Evolutionary conservation across 345 rosid genomes (phyloP).

Genomic region (Acer saccharum): DNA sequence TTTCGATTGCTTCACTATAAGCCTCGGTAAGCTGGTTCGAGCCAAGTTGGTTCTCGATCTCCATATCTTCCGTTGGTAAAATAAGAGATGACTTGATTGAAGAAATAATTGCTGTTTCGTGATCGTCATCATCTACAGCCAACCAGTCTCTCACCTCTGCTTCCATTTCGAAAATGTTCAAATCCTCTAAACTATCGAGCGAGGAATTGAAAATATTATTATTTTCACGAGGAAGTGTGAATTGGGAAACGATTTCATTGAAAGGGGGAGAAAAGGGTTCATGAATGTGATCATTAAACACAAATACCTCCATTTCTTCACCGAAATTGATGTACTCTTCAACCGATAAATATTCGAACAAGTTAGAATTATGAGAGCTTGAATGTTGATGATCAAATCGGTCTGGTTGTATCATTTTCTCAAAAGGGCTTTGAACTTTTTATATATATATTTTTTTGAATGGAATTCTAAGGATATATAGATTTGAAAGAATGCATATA

Average conservation of each 20-base stretch:
- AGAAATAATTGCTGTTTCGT: no score
- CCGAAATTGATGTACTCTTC: not conserved
- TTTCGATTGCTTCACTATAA: constrained; percentile 25
- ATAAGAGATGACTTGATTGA: constrained; percentile 6
- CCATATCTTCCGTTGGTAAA: constrained; percentile 17
- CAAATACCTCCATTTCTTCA: not conserved
- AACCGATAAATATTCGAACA: not conserved
- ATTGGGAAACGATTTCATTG: constrained; percentile 5
- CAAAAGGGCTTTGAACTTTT: not conserved
- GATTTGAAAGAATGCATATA: not conserved
- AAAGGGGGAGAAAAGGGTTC: constrained; percentile 4
- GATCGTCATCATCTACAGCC: not conserved
- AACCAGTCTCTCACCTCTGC: constrained; percentile 13
- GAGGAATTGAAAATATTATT: not conserved
- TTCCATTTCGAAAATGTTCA: constrained; percentile 6
- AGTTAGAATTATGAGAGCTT: no score
- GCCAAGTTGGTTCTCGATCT: constrained; percentile 2
- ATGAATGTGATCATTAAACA: not conserved
- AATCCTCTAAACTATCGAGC: constrained; percentile 4
- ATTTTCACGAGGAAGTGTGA: not conserved
- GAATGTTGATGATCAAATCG: not conserved
- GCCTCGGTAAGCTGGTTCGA: constrained; percentile 19
- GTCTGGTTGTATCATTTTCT: constrained; percentile 9
- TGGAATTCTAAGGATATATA: not conserved
- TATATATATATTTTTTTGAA: no score